Evolutionary conservation across 495 filamentous ascomycete genomes (phyloP), one percentile per base, ranked within the genome.

Genomic region (Podospora pseudoanserina): DNA sequence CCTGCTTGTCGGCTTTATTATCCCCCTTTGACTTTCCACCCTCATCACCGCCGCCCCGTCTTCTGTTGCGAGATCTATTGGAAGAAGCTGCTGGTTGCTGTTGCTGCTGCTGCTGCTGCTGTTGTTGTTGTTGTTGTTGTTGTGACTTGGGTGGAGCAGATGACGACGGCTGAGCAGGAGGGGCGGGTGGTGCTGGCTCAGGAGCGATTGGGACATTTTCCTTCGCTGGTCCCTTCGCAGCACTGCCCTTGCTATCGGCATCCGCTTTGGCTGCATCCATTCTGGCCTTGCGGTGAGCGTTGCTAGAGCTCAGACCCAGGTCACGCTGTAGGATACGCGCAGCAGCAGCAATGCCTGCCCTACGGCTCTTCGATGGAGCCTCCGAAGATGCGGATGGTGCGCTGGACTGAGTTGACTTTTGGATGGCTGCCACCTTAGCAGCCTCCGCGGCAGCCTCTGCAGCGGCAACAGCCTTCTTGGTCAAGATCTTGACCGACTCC

Each of bases 251-350:
- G 67, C 79, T 65, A 5, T 81, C 78, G 28, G 80, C 71, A 63
- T 84, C 79, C 18, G 82, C 83, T 74, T 85, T 86, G 27, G 79
- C 85, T 39, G 81, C 81, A 71, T 85, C 77, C 68, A 84, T 77
- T 39, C 83, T 80, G 13, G 84, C 83, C 72, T 81, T 82, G 27
- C 85, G 77, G 71, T 86, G 84, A 11, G 84, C 83, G 60, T 82
- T 86, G 64, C 86, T 85, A 5, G 86, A 85, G 58, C 87, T 87
- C n/a, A 98, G 84, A 19, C 94, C 95, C 19, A 97, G 82, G 77
- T 98, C 95, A 18, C 94, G 88, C 72, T 97, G 93, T 26, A 98
- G 78, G 67, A 98, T 97, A 59, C 89, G 89, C 19, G 92, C 92
- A 5, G 92, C 93, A 27, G 86, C 89, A 32, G 88, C 86, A 49